Evolutionary conservation across 2,329 filamentous ascomycete genomes (phyloP).

Genomic region (Fusarium abutilonis): DNA sequence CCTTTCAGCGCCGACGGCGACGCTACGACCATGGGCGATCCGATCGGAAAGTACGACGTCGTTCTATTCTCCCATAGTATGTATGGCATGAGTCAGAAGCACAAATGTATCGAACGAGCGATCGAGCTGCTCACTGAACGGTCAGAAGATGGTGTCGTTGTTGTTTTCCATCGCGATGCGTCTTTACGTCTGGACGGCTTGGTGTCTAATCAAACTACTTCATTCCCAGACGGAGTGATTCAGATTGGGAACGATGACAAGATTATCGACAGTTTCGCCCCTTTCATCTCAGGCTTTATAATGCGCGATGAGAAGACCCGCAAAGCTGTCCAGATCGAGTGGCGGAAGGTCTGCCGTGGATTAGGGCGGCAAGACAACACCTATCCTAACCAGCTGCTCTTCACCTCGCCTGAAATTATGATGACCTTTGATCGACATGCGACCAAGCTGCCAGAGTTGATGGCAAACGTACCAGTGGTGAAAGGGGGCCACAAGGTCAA

Average conservation of each 20-base stretch:
- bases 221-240: constrained; percentile 57
- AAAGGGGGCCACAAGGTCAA: constrained; percentile 54
- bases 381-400: constrained; percentile 54
- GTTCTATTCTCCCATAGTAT: constrained; percentile 72
- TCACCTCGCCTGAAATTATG: constrained; percentile 63
- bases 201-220: constrained; percentile 57
- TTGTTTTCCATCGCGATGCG: constrained; percentile 65
- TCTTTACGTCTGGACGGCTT: constrained; percentile 58
- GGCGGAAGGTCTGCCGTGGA: constrained; percentile 63
- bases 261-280: constrained; percentile 60
- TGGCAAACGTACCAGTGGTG: constrained; percentile 52
- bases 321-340: constrained; percentile 50
- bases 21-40: constrained; percentile 32
- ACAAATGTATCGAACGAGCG: constrained; percentile 56
- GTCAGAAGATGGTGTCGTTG: constrained; percentile 55
- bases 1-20: constrained; percentile 52
- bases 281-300: constrained; percentile 61
- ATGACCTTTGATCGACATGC: constrained; percentile 59
- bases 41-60: constrained; percentile 59
- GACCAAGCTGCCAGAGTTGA: constrained; percentile 55
- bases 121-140: constrained; percentile 58
- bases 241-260: constrained; percentile 57
- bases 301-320: constrained; percentile 48
- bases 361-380: constrained; percentile 54
- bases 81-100: constrained; percentile 66